Base-by-base conservation (phyloP, 2,329 filamentous ascomycete species). In the Thermoascus crustaceus region DNA sequence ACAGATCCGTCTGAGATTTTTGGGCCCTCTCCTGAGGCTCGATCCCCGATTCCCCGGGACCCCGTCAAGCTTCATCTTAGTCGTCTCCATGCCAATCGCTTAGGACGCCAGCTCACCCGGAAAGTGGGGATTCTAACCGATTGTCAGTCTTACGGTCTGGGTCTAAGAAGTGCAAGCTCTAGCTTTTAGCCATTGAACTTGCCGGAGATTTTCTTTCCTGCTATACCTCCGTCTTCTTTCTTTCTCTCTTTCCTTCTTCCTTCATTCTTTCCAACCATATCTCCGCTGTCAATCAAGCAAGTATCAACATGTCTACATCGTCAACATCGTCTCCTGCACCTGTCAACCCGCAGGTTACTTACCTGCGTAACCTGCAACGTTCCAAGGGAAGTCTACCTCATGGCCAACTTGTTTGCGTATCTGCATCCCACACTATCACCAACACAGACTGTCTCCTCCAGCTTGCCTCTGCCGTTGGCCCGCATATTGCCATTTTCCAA, bases 401-500 rank as follows among this genome's bases (percentile, higher is more conserved):
- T 40, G 55, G 57, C 17, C 48, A 58, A 29, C 58, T 61, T 4
- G 52, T 63, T 24, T 57, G 54, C 34, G 60, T 62, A 30, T 72
- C 71, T 43, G 63, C 75, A 9, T 76, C 74, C 14, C 72, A 74
- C 38, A 72, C 74, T 44, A 70, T 78, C 41, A 69, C 67, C 32
- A 75, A 67, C 31, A 73, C 73, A 7, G 64, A 67, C 34, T 64
- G 73, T 45, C 65, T 79, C 11, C 54, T 79, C 11, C 61, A 64
- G 27, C 58, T 79, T 7, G 74, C 74, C 19, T 68, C 75, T 42
- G 68, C 76, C 22, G 64, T 78, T 10, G 75, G 76, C 40, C 73
- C 77, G 45, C 68, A 71, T 41, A 78, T 79, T 38, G 75, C 72
- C 44, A 55, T 78, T 18, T 61, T 79, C 37, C 75, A 78, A 55